phyloP scores from a whole-genome alignment of 2,329 filamentous ascomycete species.

The Didymella pomorum region DNA sequence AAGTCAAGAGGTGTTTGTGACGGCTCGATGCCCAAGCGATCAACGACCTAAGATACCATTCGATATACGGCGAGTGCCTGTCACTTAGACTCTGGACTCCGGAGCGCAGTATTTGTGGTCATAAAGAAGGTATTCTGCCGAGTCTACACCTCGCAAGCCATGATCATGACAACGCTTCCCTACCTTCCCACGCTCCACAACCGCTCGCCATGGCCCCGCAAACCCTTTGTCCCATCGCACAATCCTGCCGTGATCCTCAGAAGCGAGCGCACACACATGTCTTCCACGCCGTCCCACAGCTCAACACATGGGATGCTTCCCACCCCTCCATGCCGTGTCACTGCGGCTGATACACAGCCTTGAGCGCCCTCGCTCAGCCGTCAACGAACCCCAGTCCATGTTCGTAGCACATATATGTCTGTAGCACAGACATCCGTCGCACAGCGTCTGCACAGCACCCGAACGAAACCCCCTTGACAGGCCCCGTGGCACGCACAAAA shows the following conservation, averaged over 20 bases:
- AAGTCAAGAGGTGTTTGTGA: neutral
- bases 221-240: neutral
- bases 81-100: neutral
- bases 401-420: conserved; percentile 4
- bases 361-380: neutral
- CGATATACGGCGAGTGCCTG: neutral
- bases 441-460: conserved; percentile 1
- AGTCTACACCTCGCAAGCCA: neutral
- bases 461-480: conserved; percentile 14
- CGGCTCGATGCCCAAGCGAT: neutral
- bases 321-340: conserved; percentile 2
- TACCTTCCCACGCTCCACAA: neutral
- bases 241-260: conserved; percentile 6
- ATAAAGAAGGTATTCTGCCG: neutral
- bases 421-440: too few species aligned
- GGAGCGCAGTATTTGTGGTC: neutral
- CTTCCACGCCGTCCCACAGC: neutral
- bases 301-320: conserved; percentile 9
- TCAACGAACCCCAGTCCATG: neutral
- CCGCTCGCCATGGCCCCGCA: conserved; percentile 1
- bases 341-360: conserved; percentile 7
- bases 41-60: neutral
- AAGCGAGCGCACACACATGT: conserved; percentile 12
- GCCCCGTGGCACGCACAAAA: conserved; percentile 8
- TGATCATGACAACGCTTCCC: neutral